phyloP scores from a whole-genome alignment of 2,329 filamentous ascomycete genomes.

The Scopulariopsis brevicaulis region DNA sequence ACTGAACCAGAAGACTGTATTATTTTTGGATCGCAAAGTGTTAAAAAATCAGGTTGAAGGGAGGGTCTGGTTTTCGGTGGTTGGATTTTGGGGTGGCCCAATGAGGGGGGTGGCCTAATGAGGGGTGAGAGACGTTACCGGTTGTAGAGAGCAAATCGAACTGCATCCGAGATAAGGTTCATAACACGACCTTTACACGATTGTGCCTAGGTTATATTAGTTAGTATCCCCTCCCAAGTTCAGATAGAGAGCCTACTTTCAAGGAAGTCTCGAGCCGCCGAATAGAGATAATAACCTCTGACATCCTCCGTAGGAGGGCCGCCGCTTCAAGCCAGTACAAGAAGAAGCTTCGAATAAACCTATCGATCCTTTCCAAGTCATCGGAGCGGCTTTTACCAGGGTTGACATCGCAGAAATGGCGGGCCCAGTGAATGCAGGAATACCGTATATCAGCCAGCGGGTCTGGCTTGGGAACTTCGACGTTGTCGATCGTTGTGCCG shows the following conservation, averaged over 20 bases:
- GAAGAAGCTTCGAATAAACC: constrained; percentile 5
- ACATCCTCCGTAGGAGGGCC: constrained; percentile 16
- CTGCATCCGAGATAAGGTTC: constrained; percentile 14
- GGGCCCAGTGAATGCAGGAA: constrained; percentile 19
- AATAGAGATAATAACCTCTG: constrained; percentile 12
- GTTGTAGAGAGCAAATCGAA: constrained; percentile 14
- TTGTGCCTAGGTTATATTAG: constrained; percentile 4
- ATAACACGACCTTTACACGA: constrained; percentile 3
- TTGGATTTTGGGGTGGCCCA: no score
- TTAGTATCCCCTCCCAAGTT: background rate
- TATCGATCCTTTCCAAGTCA: background rate
- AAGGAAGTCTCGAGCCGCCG: constrained; percentile 8
- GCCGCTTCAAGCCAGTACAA: constrained; percentile 29
- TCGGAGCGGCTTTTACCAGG: background rate
- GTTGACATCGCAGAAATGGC: constrained; percentile 15
- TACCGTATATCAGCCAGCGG: constrained; percentile 12
- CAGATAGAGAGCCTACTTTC: constrained; percentile 6
- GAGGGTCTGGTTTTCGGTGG: no score
- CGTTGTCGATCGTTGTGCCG: constrained; percentile 13
- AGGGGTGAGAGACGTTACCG: constrained; percentile 5
- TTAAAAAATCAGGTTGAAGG: no score
- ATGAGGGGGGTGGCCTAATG: no score
- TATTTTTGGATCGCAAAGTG: no score
- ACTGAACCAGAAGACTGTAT: no score
- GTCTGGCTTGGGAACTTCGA: constrained; percentile 7